Evolutionary conservation across 2,329 filamentous ascomycete species (phyloP).

Genomic region (Cordyceps farinosa): DNA sequence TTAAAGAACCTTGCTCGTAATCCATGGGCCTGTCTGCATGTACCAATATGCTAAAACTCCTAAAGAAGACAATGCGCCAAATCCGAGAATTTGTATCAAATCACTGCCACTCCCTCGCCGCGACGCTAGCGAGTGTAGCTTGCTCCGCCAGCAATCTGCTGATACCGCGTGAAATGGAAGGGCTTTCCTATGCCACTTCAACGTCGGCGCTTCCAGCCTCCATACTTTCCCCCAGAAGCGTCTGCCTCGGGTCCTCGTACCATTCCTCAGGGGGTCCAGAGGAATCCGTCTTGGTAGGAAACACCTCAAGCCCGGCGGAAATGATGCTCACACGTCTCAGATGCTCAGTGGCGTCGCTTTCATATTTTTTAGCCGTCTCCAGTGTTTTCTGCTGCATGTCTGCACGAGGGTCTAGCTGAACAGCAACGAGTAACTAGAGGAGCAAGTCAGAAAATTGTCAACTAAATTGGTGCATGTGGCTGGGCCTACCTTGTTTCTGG

Average conservation of each 20-base stretch:
- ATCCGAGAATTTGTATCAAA: background rate
- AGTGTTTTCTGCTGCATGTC: slow-evolving; percentile 69
- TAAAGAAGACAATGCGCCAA: background rate
- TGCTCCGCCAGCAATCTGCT: background rate
- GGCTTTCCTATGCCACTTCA: background rate
- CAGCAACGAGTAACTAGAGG: slow-evolving; percentile 65
- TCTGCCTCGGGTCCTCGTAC: slow-evolving; percentile 29
- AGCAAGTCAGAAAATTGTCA: slow-evolving; percentile 19
- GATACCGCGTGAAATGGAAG: background rate
- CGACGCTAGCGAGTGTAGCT: background rate
- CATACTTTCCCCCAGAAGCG: slow-evolving; percentile 1
- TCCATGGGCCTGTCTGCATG: background rate
- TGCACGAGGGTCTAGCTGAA: slow-evolving; percentile 61
- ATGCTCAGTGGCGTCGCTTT: slow-evolving; percentile 70
- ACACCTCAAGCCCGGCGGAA: slow-evolving; percentile 70
- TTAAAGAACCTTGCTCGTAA: background rate
- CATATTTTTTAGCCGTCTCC: slow-evolving; percentile 65
- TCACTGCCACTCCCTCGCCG: background rate
- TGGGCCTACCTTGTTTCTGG: slow-evolving; percentile 64
- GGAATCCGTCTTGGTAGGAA: slow-evolving; percentile 23
- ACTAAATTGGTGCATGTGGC: background rate
- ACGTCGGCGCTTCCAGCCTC: background rate
- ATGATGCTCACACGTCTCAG: slow-evolving; percentile 74
- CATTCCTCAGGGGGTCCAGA: slow-evolving; percentile 30
- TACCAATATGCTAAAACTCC: background rate